Evolutionary conservation across 148 eudicot genomes (phyloP), one percentile per base, ranked within the genome.

Genomic region (Fallopia convolvulus): DNA sequence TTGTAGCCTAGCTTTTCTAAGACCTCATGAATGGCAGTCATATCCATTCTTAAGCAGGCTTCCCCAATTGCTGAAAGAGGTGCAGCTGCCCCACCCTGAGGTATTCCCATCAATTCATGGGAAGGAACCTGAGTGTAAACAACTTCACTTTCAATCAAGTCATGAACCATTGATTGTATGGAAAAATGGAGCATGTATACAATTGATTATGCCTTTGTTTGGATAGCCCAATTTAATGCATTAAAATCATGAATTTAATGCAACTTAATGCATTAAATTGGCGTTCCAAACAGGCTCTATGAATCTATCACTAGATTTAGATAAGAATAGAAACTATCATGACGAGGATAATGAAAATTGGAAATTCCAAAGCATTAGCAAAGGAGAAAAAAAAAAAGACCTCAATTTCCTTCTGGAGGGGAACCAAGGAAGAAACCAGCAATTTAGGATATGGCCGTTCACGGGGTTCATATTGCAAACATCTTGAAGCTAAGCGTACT

Each of bases 391-490:
- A 52, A 56, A 77, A 78, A 65, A 75, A 76, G 72, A 94, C 98
- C 95, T 94, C 90, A 7, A 88, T 84, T 81, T 92, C 93, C 84
- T 90, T 94, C 81, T 94, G 98, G 79, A 94, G 91, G 83, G 98
- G 98, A 83, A 90, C 76, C 86, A 94, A 84, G 58, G 97, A 83
- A 81, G 92, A 40, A 77, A 89, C 98, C 75, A 92, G 78, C 70
- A 95, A 94, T 77, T 85, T 92, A 18, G 97, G 84, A 82, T 87
- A 89, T 79, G 98, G 98, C 52, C 98, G 84, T 82, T 92, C 98
- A 86, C 95, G 93, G 10, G 98, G 95, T 83, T 94, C 98, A 77
- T 88, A 94, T 79, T 90, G 97, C 81, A 94, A 84, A 79, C 98
- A 94, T 72, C 97, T 86, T 50, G 98, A 92, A 65, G 97, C 98